Conservation (phyloP, 176 grass and related monocot genomes). For the Otatea glauca region DNA sequence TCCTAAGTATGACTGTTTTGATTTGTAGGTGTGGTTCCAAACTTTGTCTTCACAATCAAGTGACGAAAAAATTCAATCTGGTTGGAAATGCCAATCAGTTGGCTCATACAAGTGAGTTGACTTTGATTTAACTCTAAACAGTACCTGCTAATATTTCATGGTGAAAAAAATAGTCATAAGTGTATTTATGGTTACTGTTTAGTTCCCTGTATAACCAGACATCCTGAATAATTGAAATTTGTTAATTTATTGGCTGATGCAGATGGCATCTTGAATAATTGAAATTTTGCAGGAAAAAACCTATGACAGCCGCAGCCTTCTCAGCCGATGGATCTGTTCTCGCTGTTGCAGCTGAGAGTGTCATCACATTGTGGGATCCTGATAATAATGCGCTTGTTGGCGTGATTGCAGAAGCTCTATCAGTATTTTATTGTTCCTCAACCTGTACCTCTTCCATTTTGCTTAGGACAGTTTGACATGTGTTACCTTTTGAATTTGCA, state of each 20-base stretch:
- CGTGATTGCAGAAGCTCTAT: conserved; percentile 82
- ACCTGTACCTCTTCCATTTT: not conserved
- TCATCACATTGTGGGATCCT: conserved; percentile 93
- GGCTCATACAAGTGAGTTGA: conserved; percentile 93
- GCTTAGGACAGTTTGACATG: conserved; percentile 20
- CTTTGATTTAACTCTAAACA: conserved; percentile 26
- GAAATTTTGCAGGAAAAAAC: conserved; percentile 71
- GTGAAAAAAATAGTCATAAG: not conserved
- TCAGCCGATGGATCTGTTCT: conserved; percentile 95
- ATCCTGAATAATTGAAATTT: conserved; percentile 37
- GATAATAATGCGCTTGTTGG: conserved; percentile 81
- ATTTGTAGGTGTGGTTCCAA: conserved; percentile 74
- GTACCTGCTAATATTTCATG: conserved; percentile 6
- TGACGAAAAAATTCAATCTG: conserved; percentile 57
- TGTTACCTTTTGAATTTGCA: conserved; percentile 47
- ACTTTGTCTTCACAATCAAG: conserved; percentile 43
- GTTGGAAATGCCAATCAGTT: conserved; percentile 98
- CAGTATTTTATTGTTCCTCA: conserved; percentile 55
- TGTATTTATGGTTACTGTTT: not conserved
- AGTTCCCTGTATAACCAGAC: not conserved
- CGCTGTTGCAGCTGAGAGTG: conserved; percentile 80
- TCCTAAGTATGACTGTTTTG: conserved; percentile 21
- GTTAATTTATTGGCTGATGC: conserved; percentile 4
- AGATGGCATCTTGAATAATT: conserved; percentile 24
- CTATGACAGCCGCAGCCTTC: conserved; percentile 85